phyloP scores from a whole-genome alignment of 139 green algal species.

The Coelastrella sp. region DNA sequence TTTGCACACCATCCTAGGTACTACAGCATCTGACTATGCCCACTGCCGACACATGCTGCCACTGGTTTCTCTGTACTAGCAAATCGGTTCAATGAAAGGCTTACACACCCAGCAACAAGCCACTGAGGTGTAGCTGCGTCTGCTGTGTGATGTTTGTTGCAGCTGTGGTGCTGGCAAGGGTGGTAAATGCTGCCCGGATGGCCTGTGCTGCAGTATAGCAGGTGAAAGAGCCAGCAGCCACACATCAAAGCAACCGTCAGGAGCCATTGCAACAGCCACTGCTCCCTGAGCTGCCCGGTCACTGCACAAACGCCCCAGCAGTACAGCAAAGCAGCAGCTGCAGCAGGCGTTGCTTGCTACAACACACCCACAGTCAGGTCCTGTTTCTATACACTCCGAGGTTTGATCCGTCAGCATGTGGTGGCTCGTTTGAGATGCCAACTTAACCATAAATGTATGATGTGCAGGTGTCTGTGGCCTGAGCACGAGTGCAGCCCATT shows the following conservation, averaged over 20 bases:
- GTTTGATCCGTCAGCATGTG: neutral
- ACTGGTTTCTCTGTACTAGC: too few species aligned
- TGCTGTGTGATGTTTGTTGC: neutral
- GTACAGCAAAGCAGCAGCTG: too few species aligned
- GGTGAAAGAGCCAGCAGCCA: neutral
- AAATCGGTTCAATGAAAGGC: neutral
- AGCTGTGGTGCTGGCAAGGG: neutral
- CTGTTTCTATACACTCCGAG: neutral
- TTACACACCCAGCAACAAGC: neutral
- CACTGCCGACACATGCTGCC: too few species aligned
- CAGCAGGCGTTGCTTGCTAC: too few species aligned
- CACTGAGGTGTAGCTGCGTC: neutral
- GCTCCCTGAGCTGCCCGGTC: neutral
- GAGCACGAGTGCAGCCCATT: neutral
- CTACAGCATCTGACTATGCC: too few species aligned
- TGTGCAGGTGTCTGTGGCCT: neutral
- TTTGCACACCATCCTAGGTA: too few species aligned
- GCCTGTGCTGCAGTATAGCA: neutral
- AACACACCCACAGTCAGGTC: too few species aligned
- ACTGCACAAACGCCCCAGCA: neutral
- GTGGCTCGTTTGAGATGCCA: neutral
- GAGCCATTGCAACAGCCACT: neutral
- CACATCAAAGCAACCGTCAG: neutral
- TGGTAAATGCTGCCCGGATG: neutral
- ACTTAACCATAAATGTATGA: neutral